A percentile compares a stretch with the other conserved stretches of the same genome.
Evolutionary conservation across 257 asterid species (phyloP).

Genomic region (Nicotiana tabacum): DNA sequence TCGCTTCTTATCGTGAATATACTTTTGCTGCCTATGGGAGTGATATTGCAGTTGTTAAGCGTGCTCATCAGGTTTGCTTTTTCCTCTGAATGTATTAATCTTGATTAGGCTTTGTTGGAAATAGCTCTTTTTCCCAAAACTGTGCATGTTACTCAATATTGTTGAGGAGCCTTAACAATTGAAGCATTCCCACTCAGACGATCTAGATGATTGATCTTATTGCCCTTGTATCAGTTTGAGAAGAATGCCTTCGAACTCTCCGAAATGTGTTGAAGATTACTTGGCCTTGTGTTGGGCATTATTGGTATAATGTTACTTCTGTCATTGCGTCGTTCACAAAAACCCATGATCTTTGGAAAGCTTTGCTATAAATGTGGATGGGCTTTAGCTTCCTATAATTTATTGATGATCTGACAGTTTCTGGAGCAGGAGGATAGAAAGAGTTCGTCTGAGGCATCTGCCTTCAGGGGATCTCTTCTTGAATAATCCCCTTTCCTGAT

Average conservation of each 20-base stretch:
- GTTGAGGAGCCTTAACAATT: not conserved
- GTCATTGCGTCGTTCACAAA: not conserved
- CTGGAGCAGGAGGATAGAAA: not conserved
- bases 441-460: not conserved
- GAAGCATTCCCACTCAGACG: not conserved
- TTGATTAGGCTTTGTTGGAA: not conserved
- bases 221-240: not conserved
- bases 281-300: conserved; percentile 1
- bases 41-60: conserved; percentile 68
- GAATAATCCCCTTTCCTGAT: not conserved
- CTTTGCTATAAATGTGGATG: not conserved
- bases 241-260: not conserved
- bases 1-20: conserved; percentile 74
- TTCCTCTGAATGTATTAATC: not conserved
- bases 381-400: not conserved
- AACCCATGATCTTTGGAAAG: not conserved
- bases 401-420: not conserved
- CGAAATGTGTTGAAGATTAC: not conserved
- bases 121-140: not conserved
- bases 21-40: conserved; percentile 91
- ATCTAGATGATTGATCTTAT: not conserved
- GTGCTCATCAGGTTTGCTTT: conserved; percentile 69
- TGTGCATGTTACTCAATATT: not conserved
- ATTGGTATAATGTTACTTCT: not conserved
- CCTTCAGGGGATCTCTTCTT: not conserved